These are phyloP conservation scores for Sedum album DNA, from an alignment of 164 flowering plant genomes.

Conservation along the genomic window DNA sequence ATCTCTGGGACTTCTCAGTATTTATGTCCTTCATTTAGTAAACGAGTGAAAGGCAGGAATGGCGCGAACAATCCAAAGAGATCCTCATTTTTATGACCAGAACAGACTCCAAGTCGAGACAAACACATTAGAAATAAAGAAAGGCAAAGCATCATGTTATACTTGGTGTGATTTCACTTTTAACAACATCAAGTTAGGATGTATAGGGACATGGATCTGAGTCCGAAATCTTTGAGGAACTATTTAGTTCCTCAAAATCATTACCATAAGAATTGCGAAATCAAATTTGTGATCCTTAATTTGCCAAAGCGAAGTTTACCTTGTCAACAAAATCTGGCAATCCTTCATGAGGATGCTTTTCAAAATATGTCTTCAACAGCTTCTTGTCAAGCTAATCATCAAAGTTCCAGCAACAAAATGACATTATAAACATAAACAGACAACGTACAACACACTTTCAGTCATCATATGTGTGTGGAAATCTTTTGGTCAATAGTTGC, in stretches of 20 bases:
- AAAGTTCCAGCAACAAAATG: constrained; percentile 10
- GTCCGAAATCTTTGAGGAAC: background rate
- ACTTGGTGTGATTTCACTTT: background rate
- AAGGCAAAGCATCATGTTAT: background rate
- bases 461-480: background rate
- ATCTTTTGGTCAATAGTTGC: background rate
- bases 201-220: background rate
- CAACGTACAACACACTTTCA: background rate
- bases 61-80: too few relatives aligned
- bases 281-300: constrained; percentile 5
- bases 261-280: too few relatives aligned
- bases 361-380: constrained; percentile 62
- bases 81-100: too few relatives aligned
- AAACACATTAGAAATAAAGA: background rate
- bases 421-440: background rate
- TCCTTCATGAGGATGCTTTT: constrained; percentile 45
- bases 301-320: constrained; percentile 33
- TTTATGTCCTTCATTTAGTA: too few relatives aligned
- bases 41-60: too few relatives aligned
- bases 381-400: constrained; percentile 69
- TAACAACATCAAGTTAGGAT: background rate
- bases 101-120: too few relatives aligned
- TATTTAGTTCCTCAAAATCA: too few relatives aligned
- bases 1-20: too few relatives aligned
- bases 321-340: constrained; percentile 86